A percentile compares a stretch with the other conserved stretches of the same genome.
phyloP scores from a whole-genome alignment of 768 basidiomycete species.

The Boletus rubroflammeus region DNA sequence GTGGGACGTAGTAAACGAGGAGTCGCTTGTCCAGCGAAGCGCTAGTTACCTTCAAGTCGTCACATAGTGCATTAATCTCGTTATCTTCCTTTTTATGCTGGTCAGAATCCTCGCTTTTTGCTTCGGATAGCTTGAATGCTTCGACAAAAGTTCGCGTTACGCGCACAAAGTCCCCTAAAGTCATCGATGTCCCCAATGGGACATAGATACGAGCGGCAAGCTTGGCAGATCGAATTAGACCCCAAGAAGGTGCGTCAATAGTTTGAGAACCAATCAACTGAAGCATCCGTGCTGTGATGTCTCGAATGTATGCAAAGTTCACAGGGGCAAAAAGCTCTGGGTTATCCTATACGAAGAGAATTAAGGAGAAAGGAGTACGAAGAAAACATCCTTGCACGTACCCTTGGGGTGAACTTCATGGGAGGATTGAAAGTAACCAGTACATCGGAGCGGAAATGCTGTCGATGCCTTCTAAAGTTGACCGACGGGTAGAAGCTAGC shows the following conservation, averaged over 20 bases:
- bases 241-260: conserved; percentile 84
- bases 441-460: conserved; percentile 87
- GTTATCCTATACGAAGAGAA: conserved; percentile 45
- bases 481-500: background rate
- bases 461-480: conserved; percentile 56
- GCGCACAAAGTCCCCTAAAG: conserved; percentile 79
- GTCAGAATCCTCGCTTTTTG: conserved; percentile 23
- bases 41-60: conserved; percentile 57
- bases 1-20: conserved; percentile 3
- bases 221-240: conserved; percentile 69
- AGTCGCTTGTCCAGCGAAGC: background rate
- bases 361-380: background rate
- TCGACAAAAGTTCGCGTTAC: conserved; percentile 74
- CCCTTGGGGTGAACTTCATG: conserved; percentile 62
- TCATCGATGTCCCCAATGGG: conserved; percentile 84
- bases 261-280: conserved; percentile 72
- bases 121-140: conserved; percentile 54
- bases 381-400: conserved; percentile 13
- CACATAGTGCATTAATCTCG: conserved; percentile 36
- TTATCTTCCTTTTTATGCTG: conserved; percentile 24
- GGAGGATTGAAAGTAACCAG: conserved; percentile 78
- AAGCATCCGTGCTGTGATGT: conserved; percentile 59
- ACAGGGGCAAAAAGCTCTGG: conserved; percentile 70
- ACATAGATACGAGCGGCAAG: conserved; percentile 79
- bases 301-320: conserved; percentile 56